Evolutionary conservation across 2,329 filamentous ascomycete genomes (phyloP).

Genomic region (Fusarium marasasianum): DNA sequence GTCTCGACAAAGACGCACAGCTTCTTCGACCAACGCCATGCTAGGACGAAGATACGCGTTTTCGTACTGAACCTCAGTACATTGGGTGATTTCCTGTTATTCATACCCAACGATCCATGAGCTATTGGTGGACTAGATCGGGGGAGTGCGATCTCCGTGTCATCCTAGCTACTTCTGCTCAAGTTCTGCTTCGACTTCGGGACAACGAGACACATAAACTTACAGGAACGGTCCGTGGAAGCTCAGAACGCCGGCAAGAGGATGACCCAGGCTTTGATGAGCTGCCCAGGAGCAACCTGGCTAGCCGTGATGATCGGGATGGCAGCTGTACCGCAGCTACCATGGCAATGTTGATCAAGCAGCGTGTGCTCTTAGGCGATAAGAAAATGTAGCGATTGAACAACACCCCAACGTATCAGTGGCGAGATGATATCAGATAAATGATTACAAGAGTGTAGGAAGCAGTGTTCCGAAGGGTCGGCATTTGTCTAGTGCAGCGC

Average conservation of each 20-base stretch:
- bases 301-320: no score
- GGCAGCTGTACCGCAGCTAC: not conserved
- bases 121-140: fast-evolving
- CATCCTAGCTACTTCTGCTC: not conserved
- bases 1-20: not conserved
- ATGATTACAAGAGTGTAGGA: no score
- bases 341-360: not conserved
- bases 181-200: not conserved
- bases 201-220: not conserved
- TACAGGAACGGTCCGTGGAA: not conserved
- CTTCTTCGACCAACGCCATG: not conserved
- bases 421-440: not conserved
- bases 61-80: not conserved
- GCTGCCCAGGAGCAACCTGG: no score
- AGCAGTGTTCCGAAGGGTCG: not conserved
- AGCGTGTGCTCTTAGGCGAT: not conserved
- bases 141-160: not conserved
- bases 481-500: not conserved
- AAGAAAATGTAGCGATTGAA: not conserved
- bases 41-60: not conserved
- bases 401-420: not conserved
- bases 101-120: not conserved
- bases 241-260: not conserved
- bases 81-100: fast-evolving
- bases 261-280: not conserved